These are phyloP conservation scores for Medicago ruthenica DNA, from an alignment of 306 rosid genomes.

Conservation along the genomic window DNA sequence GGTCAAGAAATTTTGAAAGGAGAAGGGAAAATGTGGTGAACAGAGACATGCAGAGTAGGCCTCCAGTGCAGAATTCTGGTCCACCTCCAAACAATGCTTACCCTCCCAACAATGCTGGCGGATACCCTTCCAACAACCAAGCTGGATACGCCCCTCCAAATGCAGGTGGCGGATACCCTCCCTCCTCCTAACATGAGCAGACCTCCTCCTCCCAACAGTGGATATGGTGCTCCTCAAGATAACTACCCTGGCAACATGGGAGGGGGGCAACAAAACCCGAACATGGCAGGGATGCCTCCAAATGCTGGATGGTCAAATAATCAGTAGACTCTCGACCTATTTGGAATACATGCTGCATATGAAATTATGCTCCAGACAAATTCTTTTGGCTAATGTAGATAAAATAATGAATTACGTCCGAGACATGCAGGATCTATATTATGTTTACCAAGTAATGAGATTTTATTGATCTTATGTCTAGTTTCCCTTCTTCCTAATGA, in stretches of 20 bases:
- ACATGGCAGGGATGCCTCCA: constrained; percentile 50
- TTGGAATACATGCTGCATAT: constrained; percentile 42
- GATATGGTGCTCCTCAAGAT: constrained; percentile 41
- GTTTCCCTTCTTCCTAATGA: constrained; percentile 30
- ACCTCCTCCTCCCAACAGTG: constrained; percentile 43
- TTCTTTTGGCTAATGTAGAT: constrained; percentile 59
- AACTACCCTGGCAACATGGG: constrained; percentile 40
- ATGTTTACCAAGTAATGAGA: constrained; percentile 32
- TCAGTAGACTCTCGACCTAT: constrained; percentile 37
- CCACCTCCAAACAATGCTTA: constrained; percentile 34
- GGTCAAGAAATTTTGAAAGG: constrained; percentile 87
- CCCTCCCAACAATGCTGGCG: constrained; percentile 11
- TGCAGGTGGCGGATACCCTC: constrained; percentile 39
- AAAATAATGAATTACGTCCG: constrained; percentile 30
- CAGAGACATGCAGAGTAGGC: constrained; percentile 65
- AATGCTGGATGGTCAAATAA: constrained; percentile 60
- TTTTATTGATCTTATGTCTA: constrained; percentile 27
- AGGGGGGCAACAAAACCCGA: constrained; percentile 54
- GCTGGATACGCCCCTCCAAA: constrained; percentile 37
- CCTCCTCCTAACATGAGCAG: constrained; percentile 34
- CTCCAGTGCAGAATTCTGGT: constrained; percentile 54
- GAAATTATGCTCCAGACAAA: constrained; percentile 34
- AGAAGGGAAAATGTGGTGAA: constrained; percentile 79
- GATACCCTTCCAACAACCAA: constrained; percentile 20
- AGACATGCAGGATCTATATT: constrained; percentile 32